These are phyloP conservation scores for Calonectria henricotiae DNA, from an alignment of 2,329 filamentous ascomycete genomes.

Conservation along the genomic window DNA sequence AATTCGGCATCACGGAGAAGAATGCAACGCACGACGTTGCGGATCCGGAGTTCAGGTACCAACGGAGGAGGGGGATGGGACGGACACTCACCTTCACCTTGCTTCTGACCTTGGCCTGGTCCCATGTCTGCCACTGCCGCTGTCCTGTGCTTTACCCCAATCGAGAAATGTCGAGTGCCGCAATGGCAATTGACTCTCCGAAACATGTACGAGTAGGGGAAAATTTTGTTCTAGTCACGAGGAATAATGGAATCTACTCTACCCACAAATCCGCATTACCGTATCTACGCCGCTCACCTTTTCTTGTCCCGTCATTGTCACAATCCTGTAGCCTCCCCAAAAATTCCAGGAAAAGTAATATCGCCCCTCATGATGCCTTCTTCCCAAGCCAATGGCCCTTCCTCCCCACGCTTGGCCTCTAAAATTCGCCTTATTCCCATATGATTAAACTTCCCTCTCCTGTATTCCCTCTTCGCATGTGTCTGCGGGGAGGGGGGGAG, in stretches of 20 bases:
- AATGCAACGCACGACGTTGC: constrained; percentile 13
- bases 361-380: background rate
- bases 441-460: constrained; percentile 6
- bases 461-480: background rate
- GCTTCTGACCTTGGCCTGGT: constrained; percentile 27
- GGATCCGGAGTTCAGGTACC: constrained; percentile 10
- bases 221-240: background rate
- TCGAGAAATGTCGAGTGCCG: constrained; percentile 8
- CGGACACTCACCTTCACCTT: constrained; percentile 22
- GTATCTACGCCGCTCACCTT: constrained; percentile 14
- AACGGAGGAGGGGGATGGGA: background rate
- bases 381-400: background rate
- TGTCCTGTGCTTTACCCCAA: constrained; percentile 6
- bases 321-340: background rate
- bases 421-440: constrained; percentile 20
- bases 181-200: constrained; percentile 19
- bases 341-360: constrained; percentile 10
- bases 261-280: constrained; percentile 14
- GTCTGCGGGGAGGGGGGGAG: constrained; percentile 12
- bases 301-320: background rate
- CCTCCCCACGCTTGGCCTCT: constrained; percentile 17
- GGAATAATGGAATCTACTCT: background rate
- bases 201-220: background rate
- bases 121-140: constrained; percentile 18
- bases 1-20: constrained; percentile 30